phyloP scores from a whole-genome alignment of 75 land plant genomes.

The Azolla pinnata region DNA sequence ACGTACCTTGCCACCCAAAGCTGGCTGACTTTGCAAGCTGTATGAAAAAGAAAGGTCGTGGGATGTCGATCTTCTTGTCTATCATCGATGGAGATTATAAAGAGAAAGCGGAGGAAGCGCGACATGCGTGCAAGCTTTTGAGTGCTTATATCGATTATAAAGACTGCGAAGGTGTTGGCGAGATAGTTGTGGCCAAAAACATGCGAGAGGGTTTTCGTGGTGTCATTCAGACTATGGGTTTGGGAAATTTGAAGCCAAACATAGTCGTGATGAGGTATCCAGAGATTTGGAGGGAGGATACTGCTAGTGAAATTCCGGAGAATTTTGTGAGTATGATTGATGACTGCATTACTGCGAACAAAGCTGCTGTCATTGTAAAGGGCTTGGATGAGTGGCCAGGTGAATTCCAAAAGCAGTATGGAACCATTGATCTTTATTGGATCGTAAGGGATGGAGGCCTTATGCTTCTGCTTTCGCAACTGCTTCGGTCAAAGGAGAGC shows the following conservation, averaged over 20 bases:
- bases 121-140: constrained; percentile 65
- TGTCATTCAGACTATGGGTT: constrained; percentile 97
- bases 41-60: constrained; percentile 99
- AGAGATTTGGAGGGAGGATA: constrained; percentile 96
- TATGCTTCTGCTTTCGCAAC: constrained; percentile 94
- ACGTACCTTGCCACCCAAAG: constrained; percentile 98
- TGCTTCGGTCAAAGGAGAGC: constrained; percentile 84
- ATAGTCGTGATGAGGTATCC: constrained; percentile 99
- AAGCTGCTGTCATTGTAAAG: constrained; percentile 96
- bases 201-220: constrained; percentile 87
- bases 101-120: constrained; percentile 85
- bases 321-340: constrained; percentile 90
- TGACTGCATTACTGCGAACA: constrained; percentile 96
- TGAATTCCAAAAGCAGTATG: constrained; percentile 92
- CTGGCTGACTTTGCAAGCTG: constrained; percentile 99
- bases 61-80: constrained; percentile 95
- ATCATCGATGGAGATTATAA: constrained; percentile 92
- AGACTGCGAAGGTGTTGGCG: constrained; percentile 95
- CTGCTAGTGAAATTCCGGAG: constrained; percentile 58
- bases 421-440: constrained; percentile 97
- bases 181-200: constrained; percentile 81
- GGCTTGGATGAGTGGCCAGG: constrained; percentile 99
- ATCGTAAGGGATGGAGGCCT: constrained; percentile 98
- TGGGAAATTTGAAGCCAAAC: constrained; percentile 95
- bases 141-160: constrained; percentile 84